Evolutionary conservation across 768 basidiomycete genomes (phyloP).

Genomic region (Tephrocybe sp.): DNA sequence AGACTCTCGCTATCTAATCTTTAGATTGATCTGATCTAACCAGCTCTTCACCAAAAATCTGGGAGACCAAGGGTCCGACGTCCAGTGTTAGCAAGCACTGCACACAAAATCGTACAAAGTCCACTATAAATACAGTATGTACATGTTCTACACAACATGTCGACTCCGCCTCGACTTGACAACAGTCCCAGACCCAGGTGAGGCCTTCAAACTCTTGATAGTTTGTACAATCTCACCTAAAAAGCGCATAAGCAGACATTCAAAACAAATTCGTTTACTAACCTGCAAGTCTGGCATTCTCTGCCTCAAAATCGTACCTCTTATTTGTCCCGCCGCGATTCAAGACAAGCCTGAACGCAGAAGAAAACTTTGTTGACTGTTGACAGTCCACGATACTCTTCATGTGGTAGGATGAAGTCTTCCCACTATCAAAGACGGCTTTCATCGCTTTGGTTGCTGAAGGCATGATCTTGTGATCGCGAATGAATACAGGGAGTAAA

Average conservation of each 20-base stretch:
- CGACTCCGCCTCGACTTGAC: conserved; percentile 63
- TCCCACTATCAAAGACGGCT: conserved; percentile 84
- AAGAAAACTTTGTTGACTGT: conserved; percentile 74
- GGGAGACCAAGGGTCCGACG: too few relatives aligned
- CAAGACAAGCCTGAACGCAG: conserved; percentile 87
- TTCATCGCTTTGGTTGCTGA: conserved; percentile 67
- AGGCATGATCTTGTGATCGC: conserved; percentile 75
- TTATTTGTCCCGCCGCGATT: conserved; percentile 75
- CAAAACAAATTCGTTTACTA: conserved; percentile 24
- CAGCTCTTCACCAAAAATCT: too few relatives aligned
- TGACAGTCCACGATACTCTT: conserved; percentile 82
- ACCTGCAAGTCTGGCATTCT: conserved; percentile 79
- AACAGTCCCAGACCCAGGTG: conserved; percentile 61
- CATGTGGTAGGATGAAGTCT: conserved; percentile 91
- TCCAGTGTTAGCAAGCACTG: too few relatives aligned
- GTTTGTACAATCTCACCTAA: conserved; percentile 76
- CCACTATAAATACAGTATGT: neutral
- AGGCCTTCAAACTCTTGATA: conserved; percentile 61
- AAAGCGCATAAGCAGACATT: conserved; percentile 5
- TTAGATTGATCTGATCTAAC: too few relatives aligned
- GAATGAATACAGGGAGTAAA: neutral
- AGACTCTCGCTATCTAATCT: too few relatives aligned
- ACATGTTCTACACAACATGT: conserved; percentile 36
- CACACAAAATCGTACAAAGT: neutral
- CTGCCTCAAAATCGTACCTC: conserved; percentile 96